Evolutionary conservation across 768 basidiomycete genomes (phyloP).

Genomic region (Boletus patriciae): DNA sequence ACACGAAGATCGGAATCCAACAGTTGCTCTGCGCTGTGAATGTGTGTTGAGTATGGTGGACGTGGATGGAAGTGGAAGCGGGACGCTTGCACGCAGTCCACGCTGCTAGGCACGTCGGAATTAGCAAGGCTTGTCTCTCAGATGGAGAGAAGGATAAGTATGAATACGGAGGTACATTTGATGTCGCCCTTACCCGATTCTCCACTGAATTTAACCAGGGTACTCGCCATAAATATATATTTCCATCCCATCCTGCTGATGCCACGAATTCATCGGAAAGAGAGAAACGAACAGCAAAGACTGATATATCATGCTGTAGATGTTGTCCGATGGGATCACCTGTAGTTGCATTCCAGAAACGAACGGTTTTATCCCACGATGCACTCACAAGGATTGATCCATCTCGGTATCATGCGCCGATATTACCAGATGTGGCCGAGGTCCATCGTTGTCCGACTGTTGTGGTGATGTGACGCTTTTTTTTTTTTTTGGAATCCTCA

Average conservation of each 20-base stretch:
- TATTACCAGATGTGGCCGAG: too few relatives aligned
- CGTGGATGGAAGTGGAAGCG: not conserved
- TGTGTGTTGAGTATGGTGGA: not conserved
- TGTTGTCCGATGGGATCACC: not conserved
- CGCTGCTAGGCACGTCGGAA: not conserved
- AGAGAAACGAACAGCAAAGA: not conserved
- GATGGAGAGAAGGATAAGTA: not conserved
- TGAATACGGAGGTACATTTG: not conserved
- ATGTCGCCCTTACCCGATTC: not conserved
- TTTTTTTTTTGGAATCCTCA: too few relatives aligned
- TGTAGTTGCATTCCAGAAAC: constrained; percentile 3
- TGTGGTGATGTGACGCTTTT: too few relatives aligned
- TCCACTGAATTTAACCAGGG: not conserved
- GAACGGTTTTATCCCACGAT: not conserved
- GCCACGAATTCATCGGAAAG: not conserved
- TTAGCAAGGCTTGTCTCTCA: not conserved
- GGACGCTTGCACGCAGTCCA: not conserved
- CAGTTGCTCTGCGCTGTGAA: not conserved
- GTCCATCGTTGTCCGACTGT: too few relatives aligned
- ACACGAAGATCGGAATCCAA: not conserved
- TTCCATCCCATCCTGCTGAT: not conserved
- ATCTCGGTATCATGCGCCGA: too few relatives aligned
- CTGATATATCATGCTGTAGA: not conserved
- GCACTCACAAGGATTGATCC: too few relatives aligned
- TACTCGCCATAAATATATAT: not conserved